Evolutionary conservation across 1,139 yeast genomes (phyloP), one percentile per base, ranked within the genome.

Genomic region (Saccharomycopsis crataegensis): DNA sequence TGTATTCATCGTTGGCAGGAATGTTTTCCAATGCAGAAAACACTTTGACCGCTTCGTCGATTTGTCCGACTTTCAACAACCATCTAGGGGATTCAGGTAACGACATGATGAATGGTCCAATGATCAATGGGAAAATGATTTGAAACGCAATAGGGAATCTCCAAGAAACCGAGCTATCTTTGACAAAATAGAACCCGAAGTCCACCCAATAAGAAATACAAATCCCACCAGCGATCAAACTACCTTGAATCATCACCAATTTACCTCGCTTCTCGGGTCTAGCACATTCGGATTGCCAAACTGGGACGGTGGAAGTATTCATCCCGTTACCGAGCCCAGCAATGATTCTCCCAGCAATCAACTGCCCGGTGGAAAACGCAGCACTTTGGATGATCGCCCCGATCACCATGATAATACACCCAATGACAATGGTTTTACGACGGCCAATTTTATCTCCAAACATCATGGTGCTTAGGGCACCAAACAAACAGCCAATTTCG

Each of bases 401-500:
- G 40, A 74, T 63, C 8, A 77, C 62, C 83, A 54, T 54, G 16
- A 83, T 73, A 36, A 70, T 54, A 38, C 83, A 72, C 46, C 89
- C 89, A 42, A 66, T 49, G 41, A 79, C 69, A 56, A 83, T 77
- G 58, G 80, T 69, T 37, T 77, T 77, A 62, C 84, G 75, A 71
- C 90, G 78, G 57, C 90, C 90, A 43, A 70, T 64, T 56, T 62
- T 67, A 58, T 80, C 86, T 62, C 88, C 89, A 57, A 71, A 64
- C 60, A 73, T 69, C 67, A 82, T 73, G 2, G 83, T 82, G 54
- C 78, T 72, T 58, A 62, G 67, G 48, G 86, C 86, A 61, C 90
- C 89, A 57, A 77, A 73, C 69, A 83, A 75, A 71, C 86, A 82
- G n/a, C 90, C 90, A 53, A 83, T 67, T 64, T 82, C 88, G 65